These are phyloP conservation scores for Daldinia concentrica DNA, from an alignment of 495 filamentous ascomycete species.

Conservation along the genomic window DNA sequence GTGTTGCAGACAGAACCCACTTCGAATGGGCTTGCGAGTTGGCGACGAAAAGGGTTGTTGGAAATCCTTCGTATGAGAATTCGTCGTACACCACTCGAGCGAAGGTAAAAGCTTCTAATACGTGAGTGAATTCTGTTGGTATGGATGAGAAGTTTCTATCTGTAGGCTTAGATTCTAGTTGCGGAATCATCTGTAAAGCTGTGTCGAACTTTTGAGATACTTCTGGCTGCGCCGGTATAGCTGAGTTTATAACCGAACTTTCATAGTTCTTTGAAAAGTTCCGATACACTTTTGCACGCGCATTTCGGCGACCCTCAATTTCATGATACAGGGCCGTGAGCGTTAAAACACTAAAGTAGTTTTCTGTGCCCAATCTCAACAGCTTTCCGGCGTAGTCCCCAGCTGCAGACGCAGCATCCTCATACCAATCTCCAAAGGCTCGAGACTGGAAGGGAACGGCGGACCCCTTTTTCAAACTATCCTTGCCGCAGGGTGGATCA, in stretches of 20 bases:
- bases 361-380: not conserved
- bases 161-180: not conserved
- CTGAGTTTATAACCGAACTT: not conserved
- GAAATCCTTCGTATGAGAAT: slow-evolving; percentile 65
- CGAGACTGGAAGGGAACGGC: slow-evolving; percentile 43
- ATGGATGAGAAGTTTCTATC: too few species aligned
- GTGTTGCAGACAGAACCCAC: slow-evolving; percentile 77
- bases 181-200: not conserved
- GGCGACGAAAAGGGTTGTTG: slow-evolving; percentile 46
- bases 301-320: not conserved
- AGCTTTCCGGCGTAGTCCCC: slow-evolving; percentile 45
- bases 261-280: not conserved
- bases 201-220: not conserved
- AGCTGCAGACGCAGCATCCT: slow-evolving; percentile 50
- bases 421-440: slow-evolving; percentile 64
- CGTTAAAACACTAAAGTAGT: not conserved
- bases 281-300: not conserved
- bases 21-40: slow-evolving; percentile 60
- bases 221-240: not conserved
- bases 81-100: slow-evolving; percentile 74
- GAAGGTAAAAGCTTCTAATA: slow-evolving; percentile 69
- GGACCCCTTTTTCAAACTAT: not conserved
- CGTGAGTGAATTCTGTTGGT: not conserved
- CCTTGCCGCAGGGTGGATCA: slow-evolving; percentile 51
- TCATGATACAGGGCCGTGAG: not conserved